Conservation (phyloP, 2,329 filamentous ascomycete genomes). For the Myotisia sp. region DNA sequence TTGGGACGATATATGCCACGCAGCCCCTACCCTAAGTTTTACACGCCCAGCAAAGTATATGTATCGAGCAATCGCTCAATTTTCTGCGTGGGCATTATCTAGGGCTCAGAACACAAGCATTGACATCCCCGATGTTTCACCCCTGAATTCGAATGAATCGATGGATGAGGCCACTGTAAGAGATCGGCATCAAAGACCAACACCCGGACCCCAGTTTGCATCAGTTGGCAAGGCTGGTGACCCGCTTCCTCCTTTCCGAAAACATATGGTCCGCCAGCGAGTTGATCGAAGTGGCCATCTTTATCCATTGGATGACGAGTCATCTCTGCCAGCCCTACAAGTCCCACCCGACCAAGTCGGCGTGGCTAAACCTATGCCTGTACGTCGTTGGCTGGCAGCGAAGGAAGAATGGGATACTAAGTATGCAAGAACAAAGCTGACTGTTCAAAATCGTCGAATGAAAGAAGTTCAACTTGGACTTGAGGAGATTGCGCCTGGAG, state of each 20-base stretch:
- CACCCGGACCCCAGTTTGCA: slow-evolving; percentile 15
- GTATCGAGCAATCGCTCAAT: slow-evolving; percentile 84
- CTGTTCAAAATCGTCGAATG: slow-evolving; percentile 57
- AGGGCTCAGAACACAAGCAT: slow-evolving; percentile 66
- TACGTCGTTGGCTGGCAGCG: slow-evolving; percentile 68
- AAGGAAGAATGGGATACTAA: slow-evolving; percentile 59
- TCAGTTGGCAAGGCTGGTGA: slow-evolving; percentile 78
- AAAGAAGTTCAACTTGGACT: slow-evolving; percentile 61
- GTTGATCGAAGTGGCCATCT: slow-evolving; percentile 67
- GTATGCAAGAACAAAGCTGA: slow-evolving; percentile 54
- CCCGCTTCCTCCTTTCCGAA: slow-evolving; percentile 60
- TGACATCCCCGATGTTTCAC: slow-evolving; percentile 55
- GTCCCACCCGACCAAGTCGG: slow-evolving; percentile 55
- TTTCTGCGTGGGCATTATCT: slow-evolving; percentile 80
- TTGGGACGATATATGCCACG: slow-evolving; percentile 91
- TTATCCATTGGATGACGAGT: slow-evolving; percentile 49
- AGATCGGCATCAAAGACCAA: slow-evolving; percentile 4
- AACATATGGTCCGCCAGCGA: slow-evolving; percentile 84
- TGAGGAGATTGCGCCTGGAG: slow-evolving; percentile 53
- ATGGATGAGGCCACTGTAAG: not conserved
- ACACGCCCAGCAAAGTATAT: slow-evolving; percentile 93
- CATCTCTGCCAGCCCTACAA: slow-evolving; percentile 52
- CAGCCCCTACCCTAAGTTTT: slow-evolving; percentile 83
- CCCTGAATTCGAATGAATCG: slow-evolving; percentile 3
- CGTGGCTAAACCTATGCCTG: slow-evolving; percentile 62